Base-by-base conservation (phyloP, 164 flowering plant species). In the Euptelea pleiosperma region DNA sequence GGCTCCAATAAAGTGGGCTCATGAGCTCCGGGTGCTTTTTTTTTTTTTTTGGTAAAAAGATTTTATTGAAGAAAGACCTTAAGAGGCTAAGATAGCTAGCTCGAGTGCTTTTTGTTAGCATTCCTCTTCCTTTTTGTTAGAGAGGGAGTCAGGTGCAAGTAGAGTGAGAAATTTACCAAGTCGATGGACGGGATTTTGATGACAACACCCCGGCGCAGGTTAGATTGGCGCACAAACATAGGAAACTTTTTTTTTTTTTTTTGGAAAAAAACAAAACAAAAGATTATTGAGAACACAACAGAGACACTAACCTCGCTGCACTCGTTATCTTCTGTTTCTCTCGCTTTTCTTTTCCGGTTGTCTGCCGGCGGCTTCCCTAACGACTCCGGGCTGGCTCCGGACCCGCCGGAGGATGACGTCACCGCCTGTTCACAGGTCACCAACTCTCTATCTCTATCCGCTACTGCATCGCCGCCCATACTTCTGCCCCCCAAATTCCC, bases 281-380 rank as follows among this genome's bases (percentile, higher is more conserved):
- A 6, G 8, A 41, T 8, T 28, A 44, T 1, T 34, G 9, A 30
- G 51, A 36, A 36, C 12, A 10, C n/a, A 19, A 22, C 18, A 21
- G 15, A 34, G 51, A 37, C 8, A 60, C 75, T 62, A 31, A 86
- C 97, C 94, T 82, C 88, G 67, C 85, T 76, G 46, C 73, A 69
- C 34, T 90, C 91, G 10, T 56, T 67, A 33, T 85, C 86, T 18
- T 77, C 85, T 4, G 55, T 45, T 58, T 79, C 87, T 63, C 74
- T 61, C 0, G 64, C 87, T 55, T 85, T 90, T 21, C 95, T 75
- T 42, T 87, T 85, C 64, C 87, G 68, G 37, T 75, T 78, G 12
- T 68, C 77, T 18, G 69, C 61, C 33, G 72, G 44, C 67, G 59
- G 53, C 66, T 64, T 73, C 46, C 19, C 28, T 0, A 45, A 16